Percentiles rank a stretch among this genome's conserved stretches.
These are phyloP conservation scores for Monilinia laxa DNA, from an alignment of 2,329 filamentous ascomycete species.

Conservation along the genomic window DNA sequence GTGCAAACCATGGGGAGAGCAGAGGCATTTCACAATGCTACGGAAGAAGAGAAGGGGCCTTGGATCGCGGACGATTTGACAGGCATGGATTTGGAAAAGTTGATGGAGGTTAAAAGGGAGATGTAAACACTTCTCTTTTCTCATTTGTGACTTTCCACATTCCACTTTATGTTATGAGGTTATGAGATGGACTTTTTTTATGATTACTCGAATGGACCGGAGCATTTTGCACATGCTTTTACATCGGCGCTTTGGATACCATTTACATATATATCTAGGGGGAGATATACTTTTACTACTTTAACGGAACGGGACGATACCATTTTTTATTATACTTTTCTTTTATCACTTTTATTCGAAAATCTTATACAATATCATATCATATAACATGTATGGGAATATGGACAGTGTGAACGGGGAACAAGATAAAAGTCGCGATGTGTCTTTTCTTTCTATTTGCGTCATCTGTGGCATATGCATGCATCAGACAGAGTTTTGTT, in stretches of 20 bases:
- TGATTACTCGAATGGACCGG: conserved; percentile 6
- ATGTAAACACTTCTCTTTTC: conserved; percentile 23
- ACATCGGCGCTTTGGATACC: conserved; percentile 23
- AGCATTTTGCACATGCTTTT: conserved; percentile 18
- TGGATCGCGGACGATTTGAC: conserved; percentile 76
- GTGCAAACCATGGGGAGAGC: conserved; percentile 85
- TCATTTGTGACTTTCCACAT: conserved; percentile 2
- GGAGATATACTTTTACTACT: conserved; percentile 20
- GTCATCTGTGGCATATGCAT: conserved; percentile 10
- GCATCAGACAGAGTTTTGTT: conserved; percentile 7
- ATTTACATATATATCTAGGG: conserved; percentile 14
- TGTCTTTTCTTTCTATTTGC: background rate
- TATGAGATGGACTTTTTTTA: conserved; percentile 14
- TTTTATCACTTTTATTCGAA: background rate
- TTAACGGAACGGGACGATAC: conserved; percentile 22
- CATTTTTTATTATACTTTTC: conserved; percentile 6
- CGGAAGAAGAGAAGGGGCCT: conserved; percentile 81
- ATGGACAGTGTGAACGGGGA: background rate
- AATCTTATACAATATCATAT: conserved; percentile 11
- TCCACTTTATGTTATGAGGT: conserved; percentile 7
- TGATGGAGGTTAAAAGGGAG: conserved; percentile 50
- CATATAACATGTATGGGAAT: conserved; percentile 4
- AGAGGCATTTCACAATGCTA: conserved; percentile 77
- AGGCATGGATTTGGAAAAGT: conserved; percentile 58
- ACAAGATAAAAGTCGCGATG: conserved; percentile 13